Evolutionary conservation across 805 yeast genomes (phyloP).

Genomic region (Candida lessepsii): DNA sequence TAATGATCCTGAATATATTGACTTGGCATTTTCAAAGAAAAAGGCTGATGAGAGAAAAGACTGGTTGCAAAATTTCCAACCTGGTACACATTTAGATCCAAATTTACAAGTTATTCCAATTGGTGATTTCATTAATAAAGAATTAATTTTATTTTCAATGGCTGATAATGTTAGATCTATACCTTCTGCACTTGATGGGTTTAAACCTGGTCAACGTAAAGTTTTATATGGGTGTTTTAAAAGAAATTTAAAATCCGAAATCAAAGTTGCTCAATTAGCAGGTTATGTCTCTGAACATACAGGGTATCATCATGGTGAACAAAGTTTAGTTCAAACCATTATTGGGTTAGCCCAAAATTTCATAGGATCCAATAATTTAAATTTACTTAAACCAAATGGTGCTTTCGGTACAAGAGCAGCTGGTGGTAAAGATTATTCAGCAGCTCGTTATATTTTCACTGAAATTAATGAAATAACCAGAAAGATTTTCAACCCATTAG

Average conservation of each 20-base stretch:
- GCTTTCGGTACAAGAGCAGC: constrained; percentile 93
- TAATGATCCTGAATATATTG: constrained; percentile 74
- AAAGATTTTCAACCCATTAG: constrained; percentile 73
- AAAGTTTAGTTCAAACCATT: constrained; percentile 82
- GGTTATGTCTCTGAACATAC: constrained; percentile 89
- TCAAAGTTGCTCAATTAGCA: constrained; percentile 86
- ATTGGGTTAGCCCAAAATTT: constrained; percentile 94
- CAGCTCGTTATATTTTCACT: constrained; percentile 93
- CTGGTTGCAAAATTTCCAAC: constrained; percentile 87
- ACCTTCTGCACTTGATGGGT: constrained; percentile 91
- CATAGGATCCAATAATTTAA: constrained; percentile 87
- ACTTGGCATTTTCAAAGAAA: constrained; percentile 89
- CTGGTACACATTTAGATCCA: constrained; percentile 91
- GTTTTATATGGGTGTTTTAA: constrained; percentile 86
- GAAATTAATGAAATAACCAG: constrained; percentile 75
- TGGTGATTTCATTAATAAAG: constrained; percentile 91
- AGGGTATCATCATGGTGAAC: constrained; percentile 95
- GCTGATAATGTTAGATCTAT: constrained; percentile 96
- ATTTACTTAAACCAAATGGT: constrained; percentile 86
- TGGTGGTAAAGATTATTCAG: constrained; percentile 99
- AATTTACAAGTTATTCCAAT: constrained; percentile 76
- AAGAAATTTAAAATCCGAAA: constrained; percentile 70
- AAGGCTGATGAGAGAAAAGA: constrained; percentile 97
- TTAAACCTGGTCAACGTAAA: constrained; percentile 96
- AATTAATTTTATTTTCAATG: constrained; percentile 89